Evolutionary conservation across 129 eudicot genomes (phyloP), one percentile per base, ranked within the genome.

Genomic region (Flaveria brownii): DNA sequence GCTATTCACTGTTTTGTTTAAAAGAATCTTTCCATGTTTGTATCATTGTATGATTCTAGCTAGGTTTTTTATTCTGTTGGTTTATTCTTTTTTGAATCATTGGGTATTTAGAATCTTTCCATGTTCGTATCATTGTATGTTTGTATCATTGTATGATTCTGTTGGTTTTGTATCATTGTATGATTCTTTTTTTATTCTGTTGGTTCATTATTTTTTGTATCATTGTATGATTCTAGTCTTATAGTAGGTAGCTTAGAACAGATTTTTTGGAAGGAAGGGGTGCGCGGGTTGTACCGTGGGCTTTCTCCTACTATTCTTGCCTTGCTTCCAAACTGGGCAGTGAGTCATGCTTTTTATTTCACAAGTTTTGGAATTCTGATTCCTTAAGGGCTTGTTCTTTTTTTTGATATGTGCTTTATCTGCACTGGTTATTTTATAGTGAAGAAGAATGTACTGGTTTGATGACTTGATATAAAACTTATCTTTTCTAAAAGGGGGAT

Each of bases 301-400:
- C 98, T 94, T 20, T 81, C 98, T 54, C 98, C 98, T 8, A 94
- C 98, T 8, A 85, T 91, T 73, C 81, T 94, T 80, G 98, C 98
- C 2, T 83, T 94, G 85, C 91, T 94, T 82, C 98, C 98, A 14
- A 94, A 88, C 81, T 94, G 98, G 98, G 98, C 98, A 45, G 98
- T 93, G 80, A 90, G 98, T 87, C 26, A 5, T 71, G n/a, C 49
- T 79, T 23, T 56, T 61, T 74, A 2, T 47, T 55, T 54, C 3
- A 23, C 14, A 10, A 75, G 47, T 28, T 20, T 16, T 15, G 49
- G 7, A 6, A 68, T 77, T 39, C 25, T 55, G 65, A 52, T 67
- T 50, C 69, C 9, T 33, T 51, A 51, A 73, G 78, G 54, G 56
- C n/a, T 26, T 41, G n/a, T 43, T 60, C 45, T 60, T n/a, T n/a